phyloP scores from a whole-genome alignment of 768 basidiomycete genomes.

The Solioccasus polychromus region DNA sequence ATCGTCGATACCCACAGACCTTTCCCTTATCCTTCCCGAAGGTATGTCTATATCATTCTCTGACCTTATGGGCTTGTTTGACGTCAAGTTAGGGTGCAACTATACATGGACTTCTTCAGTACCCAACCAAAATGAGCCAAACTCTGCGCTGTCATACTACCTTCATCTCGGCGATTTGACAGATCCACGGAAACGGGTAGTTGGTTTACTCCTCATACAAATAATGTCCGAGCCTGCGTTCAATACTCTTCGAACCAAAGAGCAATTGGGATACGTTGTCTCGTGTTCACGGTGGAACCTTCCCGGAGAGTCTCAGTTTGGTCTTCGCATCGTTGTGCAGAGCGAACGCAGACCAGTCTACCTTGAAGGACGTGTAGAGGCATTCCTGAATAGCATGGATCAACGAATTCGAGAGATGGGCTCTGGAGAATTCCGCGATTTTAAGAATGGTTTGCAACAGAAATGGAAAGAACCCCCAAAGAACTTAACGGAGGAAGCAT shows the following conservation, averaged over 20 bases:
- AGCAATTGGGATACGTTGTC: constrained; percentile 95
- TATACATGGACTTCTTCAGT: constrained; percentile 62
- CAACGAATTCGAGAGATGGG: constrained; percentile 64
- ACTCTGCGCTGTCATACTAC: constrained; percentile 85
- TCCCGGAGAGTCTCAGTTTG: constrained; percentile 65
- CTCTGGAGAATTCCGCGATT: constrained; percentile 70
- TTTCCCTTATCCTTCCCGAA: constrained; percentile 62
- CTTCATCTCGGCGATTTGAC: constrained; percentile 69
- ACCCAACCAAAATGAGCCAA: constrained; percentile 82
- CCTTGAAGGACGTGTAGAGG: constrained; percentile 85
- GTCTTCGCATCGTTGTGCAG: constrained; percentile 83
- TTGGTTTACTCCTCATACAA: constrained; percentile 70
- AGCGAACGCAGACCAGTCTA: constrained; percentile 78
- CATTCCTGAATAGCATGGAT: constrained; percentile 78
- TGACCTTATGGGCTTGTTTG: constrained; percentile 4
- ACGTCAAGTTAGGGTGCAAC: constrained; percentile 56
- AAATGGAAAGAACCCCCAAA: constrained; percentile 86
- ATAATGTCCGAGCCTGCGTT: constrained; percentile 92
- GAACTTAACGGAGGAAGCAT: constrained; percentile 80
- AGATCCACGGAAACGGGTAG: constrained; percentile 64
- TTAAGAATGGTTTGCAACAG: constrained; percentile 72
- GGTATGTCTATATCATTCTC: constrained; percentile 41
- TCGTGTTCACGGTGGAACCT: constrained; percentile 55
- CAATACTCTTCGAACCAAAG: constrained; percentile 85
- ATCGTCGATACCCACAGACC: constrained; percentile 35